phyloP scores from a whole-genome alignment of 2,329 filamentous ascomycete species.

The Coniochaeta prunicola region DNA sequence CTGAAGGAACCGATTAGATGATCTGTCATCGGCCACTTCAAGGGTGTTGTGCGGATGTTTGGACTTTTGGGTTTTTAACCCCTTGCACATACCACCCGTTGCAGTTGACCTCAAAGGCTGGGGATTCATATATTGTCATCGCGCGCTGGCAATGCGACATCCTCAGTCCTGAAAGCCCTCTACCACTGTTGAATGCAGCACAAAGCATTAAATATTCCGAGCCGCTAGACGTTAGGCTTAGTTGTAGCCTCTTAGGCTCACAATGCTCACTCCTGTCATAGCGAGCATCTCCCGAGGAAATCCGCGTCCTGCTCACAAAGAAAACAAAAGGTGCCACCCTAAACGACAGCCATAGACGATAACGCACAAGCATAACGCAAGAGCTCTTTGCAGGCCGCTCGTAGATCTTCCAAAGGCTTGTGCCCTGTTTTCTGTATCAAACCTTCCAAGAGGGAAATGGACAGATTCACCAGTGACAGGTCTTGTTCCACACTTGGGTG shows the following conservation, averaged over 20 bases:
- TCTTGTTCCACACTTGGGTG: constrained; percentile 11
- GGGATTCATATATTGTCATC: background rate
- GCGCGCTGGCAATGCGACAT: background rate
- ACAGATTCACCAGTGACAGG: constrained; percentile 10
- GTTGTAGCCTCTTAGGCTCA: background rate
- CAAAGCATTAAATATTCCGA: background rate
- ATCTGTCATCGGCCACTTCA: background rate
- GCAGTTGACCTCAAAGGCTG: background rate
- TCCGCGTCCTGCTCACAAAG: background rate
- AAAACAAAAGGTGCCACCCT: background rate
- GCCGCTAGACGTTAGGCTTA: background rate
- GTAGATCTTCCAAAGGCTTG: constrained; percentile 4
- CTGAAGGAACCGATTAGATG: background rate
- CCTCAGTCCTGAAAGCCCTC: background rate
- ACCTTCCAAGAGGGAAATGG: constrained; percentile 2
- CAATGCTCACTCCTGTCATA: background rate
- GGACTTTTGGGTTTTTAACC: background rate
- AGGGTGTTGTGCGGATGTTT: background rate
- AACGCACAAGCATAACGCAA: background rate
- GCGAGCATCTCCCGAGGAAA: background rate
- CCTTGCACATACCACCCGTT: background rate
- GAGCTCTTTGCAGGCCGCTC: constrained; percentile 6
- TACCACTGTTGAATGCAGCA: background rate
- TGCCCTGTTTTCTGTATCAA: constrained; percentile 2
- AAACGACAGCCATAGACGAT: background rate